Evolutionary conservation across 768 basidiomycete species (phyloP), one percentile per base, ranked within the genome.

Genomic region (Pleurotus cornucopiae): DNA sequence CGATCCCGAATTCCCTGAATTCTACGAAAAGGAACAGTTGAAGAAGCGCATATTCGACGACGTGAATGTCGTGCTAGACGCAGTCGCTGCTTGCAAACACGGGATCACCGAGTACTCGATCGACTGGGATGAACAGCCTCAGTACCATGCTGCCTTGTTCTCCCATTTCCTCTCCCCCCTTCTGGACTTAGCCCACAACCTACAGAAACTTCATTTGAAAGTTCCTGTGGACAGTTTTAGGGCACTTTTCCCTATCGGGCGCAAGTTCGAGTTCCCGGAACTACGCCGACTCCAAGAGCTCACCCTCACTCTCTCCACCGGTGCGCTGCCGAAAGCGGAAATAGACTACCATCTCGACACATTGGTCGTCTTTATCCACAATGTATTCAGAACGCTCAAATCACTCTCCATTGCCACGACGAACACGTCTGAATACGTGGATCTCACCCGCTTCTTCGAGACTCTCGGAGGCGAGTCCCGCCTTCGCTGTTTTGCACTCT

Each of bases 361-460:
- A 6, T 73, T 79, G 26, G 62, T 67, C n/a, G 72, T 79, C 20
- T 79, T 80, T 57, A 57, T 79, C 54, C 72, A 78, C 65, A 75
- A 73, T 52, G 65, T 76, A 46, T 70, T 67, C 56, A 64, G 66
- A 16, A 65, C 72, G n/a, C 66, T 81, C 39, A 63, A 63, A 46
- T 70, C 70, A 1, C 57, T 81, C 1, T 68, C 71, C 0, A 61
- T 79, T 25, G 45, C 64, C 6, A 73, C 76, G 12, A 72, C 72
- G 9, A 60, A 63, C 18, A 58, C 68, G 3, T 78, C 75, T 6
- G 66, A 59, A 45, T 64, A 71, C 46, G 71, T 81, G 41, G 73
- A 76, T 60, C 63, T 81, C 13, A 62, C 66, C 54, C 66, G 62
- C 20, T 69, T 81, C 39, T 75, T 77, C 59, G 55, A 59, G 13